phyloP scores from a whole-genome alignment of 1,284 basidiomycete genomes.

The Volvariella volvacea region DNA sequence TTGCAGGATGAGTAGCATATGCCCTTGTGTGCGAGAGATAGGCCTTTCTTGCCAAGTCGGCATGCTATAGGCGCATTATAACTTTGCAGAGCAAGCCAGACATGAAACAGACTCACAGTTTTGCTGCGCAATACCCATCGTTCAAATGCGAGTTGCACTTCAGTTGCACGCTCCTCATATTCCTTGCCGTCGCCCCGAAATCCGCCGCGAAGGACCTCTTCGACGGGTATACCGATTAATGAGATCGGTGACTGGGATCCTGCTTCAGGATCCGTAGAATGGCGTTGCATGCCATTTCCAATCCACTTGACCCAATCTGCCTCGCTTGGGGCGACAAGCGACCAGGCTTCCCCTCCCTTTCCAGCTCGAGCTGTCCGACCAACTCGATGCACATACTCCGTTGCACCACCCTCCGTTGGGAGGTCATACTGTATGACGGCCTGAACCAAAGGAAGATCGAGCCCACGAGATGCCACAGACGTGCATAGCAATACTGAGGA shows the following conservation, averaged over 20 bases:
- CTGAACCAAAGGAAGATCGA: slow-evolving; percentile 94
- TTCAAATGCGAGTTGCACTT: slow-evolving; percentile 94
- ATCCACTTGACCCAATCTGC: slow-evolving; percentile 86
- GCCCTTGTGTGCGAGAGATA: slow-evolving; percentile 93
- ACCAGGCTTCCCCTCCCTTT: slow-evolving; percentile 91
- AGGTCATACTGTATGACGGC: slow-evolving; percentile 96
- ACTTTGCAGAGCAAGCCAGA: slow-evolving; percentile 4
- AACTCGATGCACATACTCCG: slow-evolving; percentile 95
- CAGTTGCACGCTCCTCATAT: slow-evolving; percentile 88
- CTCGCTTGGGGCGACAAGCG: slow-evolving; percentile 85
- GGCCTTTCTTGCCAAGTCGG: slow-evolving; percentile 74
- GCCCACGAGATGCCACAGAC: slow-evolving; percentile 93
- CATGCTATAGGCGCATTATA: slow-evolving; percentile 47
- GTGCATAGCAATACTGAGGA: slow-evolving; percentile 88
- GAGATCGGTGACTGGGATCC: slow-evolving; percentile 29
- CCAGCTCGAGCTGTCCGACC: slow-evolving; percentile 97
- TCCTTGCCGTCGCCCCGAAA: slow-evolving; percentile 81
- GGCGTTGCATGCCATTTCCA: slow-evolving; percentile 61
- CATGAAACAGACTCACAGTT: slow-evolving; percentile 43
- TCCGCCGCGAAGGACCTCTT: slow-evolving; percentile 70
- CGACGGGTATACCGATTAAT: slow-evolving; percentile 58
- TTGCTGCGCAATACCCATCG: slow-evolving; percentile 82
- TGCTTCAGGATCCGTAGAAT: slow-evolving; percentile 23
- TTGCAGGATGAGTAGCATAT: slow-evolving; percentile 94
- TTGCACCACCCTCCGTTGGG: slow-evolving; percentile 94